Evolutionary conservation across 2,329 filamentous ascomycete genomes (phyloP), one percentile per base, ranked within the genome.

Genomic region (Pseudocercospora pini-densiflorae): DNA sequence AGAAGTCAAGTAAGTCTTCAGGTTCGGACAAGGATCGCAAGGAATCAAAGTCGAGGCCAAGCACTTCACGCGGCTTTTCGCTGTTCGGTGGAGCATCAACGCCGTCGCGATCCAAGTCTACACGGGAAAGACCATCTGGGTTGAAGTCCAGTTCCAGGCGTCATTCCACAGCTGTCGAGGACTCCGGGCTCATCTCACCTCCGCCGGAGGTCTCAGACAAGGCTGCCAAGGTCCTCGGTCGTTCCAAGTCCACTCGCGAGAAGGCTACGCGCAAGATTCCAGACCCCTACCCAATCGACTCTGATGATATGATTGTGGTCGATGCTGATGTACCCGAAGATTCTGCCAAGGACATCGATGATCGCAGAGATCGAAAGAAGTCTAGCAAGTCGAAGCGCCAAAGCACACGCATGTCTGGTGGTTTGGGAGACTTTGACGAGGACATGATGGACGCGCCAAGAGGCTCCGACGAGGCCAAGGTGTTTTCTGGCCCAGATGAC

Each of bases 221-320:
- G 79, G 92, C 92, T 29, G 92, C 92, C 33, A 93, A 89, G 78
- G 80, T 94, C 61, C 88, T 95, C 88, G 93, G 81, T 71, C 69
- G 73, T 66, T 82, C 77, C 71, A 82, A 81, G 51, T 81, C 82
- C 12, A 82, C 82, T 59, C 82, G 81, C 67, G 81, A 81, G 69
- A 83, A 85, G 74, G 78, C 81, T 72, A 85, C 85, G 63, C 88
- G 80, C 78, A 71, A 76, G 68, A 77, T 79, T 66, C 83, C 82
- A 67, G 84, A 87, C 76, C 86, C 89, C 67, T 89, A 90, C 80
- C 82, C 87, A 27, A 82, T 89, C 64, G 85, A 88, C 65, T 73
- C 71, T 36, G 89, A 91, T 70, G 87, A 88, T 72, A 78, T 83
- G 63, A 81, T 88, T 49, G 83, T 86, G 77, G 84, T 87, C 59